Base-by-base conservation (phyloP, 2,329 filamentous ascomycete species). In the Epichloe brachyelytri region DNA sequence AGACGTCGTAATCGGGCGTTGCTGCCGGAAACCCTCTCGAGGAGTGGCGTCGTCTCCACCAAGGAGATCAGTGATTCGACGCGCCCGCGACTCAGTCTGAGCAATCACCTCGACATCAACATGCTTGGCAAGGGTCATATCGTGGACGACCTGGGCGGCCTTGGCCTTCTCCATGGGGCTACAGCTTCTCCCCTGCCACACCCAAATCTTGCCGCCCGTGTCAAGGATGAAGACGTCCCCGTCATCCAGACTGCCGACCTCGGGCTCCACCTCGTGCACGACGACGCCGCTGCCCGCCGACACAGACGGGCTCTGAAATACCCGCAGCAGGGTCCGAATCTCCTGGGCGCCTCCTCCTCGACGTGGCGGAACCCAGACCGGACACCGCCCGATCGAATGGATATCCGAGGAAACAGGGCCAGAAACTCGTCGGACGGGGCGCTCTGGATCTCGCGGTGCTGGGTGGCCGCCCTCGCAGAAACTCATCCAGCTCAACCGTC, bases 161-260 rank as follows among this genome's bases (percentile, higher is more conserved):
- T 81, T 83, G 43, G 77, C 76, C 67, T 83, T 85, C 60, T 86
- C 82, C 78, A 84, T 83, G 0, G 81, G 82, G 45, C 76, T 80
- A 60, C 79, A 82, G 41, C 71, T 72, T 58, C 72, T 73, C 48
- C 82, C 82, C 66, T 85, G 82, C 82, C 82, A 86, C 4, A 84
- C 78, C 73, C 78, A 84, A 56, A 85, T 81, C 68, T 84, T 83
- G 47, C 77, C 69, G 22, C 75, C 75, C 49, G 71, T 72, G 57
- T 85, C 82, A 43, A 85, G 64, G 14, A 85, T 69, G 56, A 85
- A 85, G 2, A 85, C 82, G 58, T 86, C 82, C 49, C 69, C 68
- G 52, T 84, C 80, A 57, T 85, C 80, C 34, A 85, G 71, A 58
- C 78, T 83, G 57, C 68, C 58, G 75, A 78, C 82, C 0, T 68